Evolutionary conservation across 2,329 filamentous ascomycete genomes (phyloP).

Genomic region (Zymoseptoria tritici): DNA sequence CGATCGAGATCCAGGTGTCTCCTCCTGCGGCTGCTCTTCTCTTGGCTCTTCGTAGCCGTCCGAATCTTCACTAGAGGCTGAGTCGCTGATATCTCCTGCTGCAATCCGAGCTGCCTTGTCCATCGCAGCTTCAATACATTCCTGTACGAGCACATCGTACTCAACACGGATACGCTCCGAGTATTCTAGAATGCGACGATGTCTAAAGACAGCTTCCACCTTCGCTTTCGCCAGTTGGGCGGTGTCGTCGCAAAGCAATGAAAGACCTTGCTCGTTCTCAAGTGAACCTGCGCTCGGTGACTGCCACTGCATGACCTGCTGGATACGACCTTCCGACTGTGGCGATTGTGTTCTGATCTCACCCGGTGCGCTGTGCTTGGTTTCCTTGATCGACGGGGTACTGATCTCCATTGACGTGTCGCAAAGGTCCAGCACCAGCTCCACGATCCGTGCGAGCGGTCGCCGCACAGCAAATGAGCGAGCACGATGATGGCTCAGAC

Average conservation of each 20-base stretch:
- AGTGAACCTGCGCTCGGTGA: constrained; percentile 84
- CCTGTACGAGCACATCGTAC: constrained; percentile 84
- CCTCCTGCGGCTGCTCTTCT: constrained; percentile 27
- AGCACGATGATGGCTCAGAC: constrained; percentile 70
- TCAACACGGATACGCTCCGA: constrained; percentile 91
- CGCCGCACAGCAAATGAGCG: constrained; percentile 87
- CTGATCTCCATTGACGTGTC: constrained; percentile 94
- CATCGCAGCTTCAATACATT: constrained; percentile 89
- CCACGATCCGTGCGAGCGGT: constrained; percentile 86
- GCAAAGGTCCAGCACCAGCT: constrained; percentile 87
- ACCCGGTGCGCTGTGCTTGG: constrained; percentile 53
- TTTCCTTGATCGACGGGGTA: constrained; percentile 86
- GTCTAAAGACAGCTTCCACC: constrained; percentile 84
- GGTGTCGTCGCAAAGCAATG: constrained; percentile 81
- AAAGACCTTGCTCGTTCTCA: constrained; percentile 87
- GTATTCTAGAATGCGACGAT: constrained; percentile 90
- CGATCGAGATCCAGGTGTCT: constrained; percentile 30
- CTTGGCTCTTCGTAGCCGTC: constrained; percentile 19
- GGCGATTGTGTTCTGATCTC: constrained; percentile 91
- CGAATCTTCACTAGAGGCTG: constrained; percentile 36
- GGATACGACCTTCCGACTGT: constrained; percentile 89
- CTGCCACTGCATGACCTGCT: constrained; percentile 93
- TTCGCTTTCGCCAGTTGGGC: constrained; percentile 78
- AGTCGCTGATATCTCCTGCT: constrained; percentile 76
- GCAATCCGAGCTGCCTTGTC: constrained; percentile 83